Evolutionary conservation across 805 yeast genomes (phyloP).

Genomic region (Jamesozyma hellenica): DNA sequence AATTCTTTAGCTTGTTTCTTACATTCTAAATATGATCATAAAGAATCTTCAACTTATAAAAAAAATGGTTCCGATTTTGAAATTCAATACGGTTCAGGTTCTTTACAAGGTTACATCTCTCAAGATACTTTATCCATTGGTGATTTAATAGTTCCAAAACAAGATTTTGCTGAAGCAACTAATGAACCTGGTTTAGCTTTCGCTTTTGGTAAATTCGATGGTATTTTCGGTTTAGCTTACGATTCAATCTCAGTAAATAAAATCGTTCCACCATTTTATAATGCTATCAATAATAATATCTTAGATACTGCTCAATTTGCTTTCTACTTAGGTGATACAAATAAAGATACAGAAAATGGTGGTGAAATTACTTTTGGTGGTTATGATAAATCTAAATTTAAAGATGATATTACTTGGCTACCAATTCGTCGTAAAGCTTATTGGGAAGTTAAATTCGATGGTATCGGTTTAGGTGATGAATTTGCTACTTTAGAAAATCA

Average conservation of each 20-base stretch:
- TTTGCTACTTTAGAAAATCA: conserved; percentile 69
- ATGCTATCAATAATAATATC: conserved; percentile 72
- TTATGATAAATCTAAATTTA: conserved; percentile 60
- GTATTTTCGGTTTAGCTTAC: conserved; percentile 91
- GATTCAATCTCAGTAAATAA: conserved; percentile 81
- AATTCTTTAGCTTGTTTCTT: conserved; percentile 90
- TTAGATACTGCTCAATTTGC: conserved; percentile 80
- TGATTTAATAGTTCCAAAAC: conserved; percentile 64
- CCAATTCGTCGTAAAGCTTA: conserved; percentile 99
- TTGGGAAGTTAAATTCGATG: conserved; percentile 95
- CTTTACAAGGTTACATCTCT: conserved; percentile 85
- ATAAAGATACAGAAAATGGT: conserved; percentile 53
- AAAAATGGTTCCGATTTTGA: conserved; percentile 79
- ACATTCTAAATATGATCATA: conserved; percentile 85
- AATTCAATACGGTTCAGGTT: conserved; percentile 87
- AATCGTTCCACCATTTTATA: conserved; percentile 89
- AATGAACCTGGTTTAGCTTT: conserved; percentile 95
- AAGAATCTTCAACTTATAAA: conserved; percentile 70
- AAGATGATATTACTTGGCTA: conserved; percentile 85
- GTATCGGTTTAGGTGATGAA: conserved; percentile 86
- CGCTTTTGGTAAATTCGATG: conserved; percentile 98
- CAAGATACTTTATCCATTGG: conserved; percentile 77
- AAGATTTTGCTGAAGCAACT: conserved; percentile 95
- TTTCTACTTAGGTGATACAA: conserved; percentile 82
- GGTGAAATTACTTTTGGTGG: conserved; percentile 97